These are phyloP conservation scores for Leccinum subspadiceum DNA, from an alignment of 1,284 basidiomycete species.

Conservation along the genomic window DNA sequence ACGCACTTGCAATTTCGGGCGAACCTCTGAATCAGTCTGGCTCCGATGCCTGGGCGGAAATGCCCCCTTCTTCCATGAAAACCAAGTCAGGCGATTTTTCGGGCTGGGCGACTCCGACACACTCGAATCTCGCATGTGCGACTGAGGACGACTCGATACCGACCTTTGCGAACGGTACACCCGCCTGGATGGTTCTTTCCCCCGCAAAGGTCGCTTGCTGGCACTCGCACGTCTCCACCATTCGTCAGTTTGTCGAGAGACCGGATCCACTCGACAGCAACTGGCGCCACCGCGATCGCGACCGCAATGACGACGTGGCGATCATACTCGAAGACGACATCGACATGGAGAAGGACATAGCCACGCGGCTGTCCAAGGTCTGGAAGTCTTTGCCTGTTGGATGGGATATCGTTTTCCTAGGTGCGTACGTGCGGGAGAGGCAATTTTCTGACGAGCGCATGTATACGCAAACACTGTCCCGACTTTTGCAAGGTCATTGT, in stretches of 20 bases:
- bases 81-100: background rate
- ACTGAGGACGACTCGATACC: constrained; percentile 43
- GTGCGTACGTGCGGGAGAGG: constrained; percentile 37
- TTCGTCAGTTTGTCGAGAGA: constrained; percentile 43
- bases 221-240: constrained; percentile 65
- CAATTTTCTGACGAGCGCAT: background rate
- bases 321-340: constrained; percentile 79
- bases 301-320: constrained; percentile 34
- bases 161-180: constrained; percentile 38
- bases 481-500: constrained; percentile 53
- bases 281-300: background rate
- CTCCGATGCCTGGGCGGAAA: constrained; percentile 34
- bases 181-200: constrained; percentile 51
- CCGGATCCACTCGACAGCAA: constrained; percentile 1
- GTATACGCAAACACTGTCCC: background rate
- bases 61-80: background rate
- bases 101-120: background rate
- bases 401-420: constrained; percentile 79
- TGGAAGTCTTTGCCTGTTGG: constrained; percentile 57
- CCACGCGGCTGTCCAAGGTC: constrained; percentile 45
- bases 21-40: constrained; percentile 32
- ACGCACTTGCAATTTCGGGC: constrained; percentile 31
- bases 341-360: constrained; percentile 72
- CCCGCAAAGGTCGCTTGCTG: constrained; percentile 68
- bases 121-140: constrained; percentile 45